A percentile compares a stretch with the other conserved stretches of the same genome.
These are phyloP conservation scores for Cyclocybe aegerita DNA, from an alignment of 768 basidiomycete genomes.

Conservation along the genomic window DNA sequence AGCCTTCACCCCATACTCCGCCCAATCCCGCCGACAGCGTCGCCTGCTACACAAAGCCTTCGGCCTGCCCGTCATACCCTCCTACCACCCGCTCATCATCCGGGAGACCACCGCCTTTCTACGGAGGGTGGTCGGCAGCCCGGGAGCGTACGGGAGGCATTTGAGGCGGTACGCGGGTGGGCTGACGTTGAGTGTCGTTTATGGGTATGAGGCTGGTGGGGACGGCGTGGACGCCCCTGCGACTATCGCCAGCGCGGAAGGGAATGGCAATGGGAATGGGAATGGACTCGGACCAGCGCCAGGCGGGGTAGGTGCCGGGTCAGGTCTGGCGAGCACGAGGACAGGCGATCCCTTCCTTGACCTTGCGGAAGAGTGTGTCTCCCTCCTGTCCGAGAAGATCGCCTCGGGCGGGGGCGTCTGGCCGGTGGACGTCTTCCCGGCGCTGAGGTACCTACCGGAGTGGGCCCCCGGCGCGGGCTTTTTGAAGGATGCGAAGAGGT, in stretches of 20 bases:
- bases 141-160: slow-evolving; percentile 20
- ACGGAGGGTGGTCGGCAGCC: slow-evolving; percentile 18
- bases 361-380: slow-evolving; percentile 2
- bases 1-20: too few relatives aligned
- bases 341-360: slow-evolving; percentile 17
- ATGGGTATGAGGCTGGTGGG: slow-evolving; percentile 19
- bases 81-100: slow-evolving; percentile 13
- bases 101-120: slow-evolving; percentile 22
- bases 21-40: too few relatives aligned
- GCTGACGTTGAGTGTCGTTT: slow-evolving; percentile 39
- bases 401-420: slow-evolving; percentile 5
- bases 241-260: too few relatives aligned
- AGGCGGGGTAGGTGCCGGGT: too few relatives aligned
- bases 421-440: slow-evolving; percentile 8
- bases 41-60: too few relatives aligned
- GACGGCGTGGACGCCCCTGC: too few relatives aligned
- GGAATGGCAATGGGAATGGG: too few relatives aligned
- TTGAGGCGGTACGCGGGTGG: slow-evolving; percentile 21
- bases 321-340: neutral
- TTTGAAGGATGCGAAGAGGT: slow-evolving; percentile 13
- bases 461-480: slow-evolving; percentile 12
- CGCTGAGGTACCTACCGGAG: slow-evolving; percentile 1
- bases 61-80: too few relatives aligned
- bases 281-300: too few relatives aligned
- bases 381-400: neutral